Percentiles rank a stretch among this genome's conserved stretches.
Conservation (phyloP, 2,329 filamentous ascomycete genomes). For the Cytospora piceae region DNA sequence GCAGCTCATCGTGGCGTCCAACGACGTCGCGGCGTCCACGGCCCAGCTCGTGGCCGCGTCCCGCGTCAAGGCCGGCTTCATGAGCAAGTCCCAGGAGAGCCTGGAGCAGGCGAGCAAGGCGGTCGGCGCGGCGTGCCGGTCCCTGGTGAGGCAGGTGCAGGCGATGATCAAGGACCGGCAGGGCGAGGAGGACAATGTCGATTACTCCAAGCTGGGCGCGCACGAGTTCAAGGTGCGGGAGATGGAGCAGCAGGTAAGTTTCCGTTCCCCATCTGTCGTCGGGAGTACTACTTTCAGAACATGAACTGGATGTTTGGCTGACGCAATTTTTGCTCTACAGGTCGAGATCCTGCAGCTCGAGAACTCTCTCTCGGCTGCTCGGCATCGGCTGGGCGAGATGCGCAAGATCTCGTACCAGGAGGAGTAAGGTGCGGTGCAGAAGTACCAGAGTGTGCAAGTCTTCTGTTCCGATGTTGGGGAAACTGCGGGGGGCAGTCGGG, state of each 20-base stretch:
- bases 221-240: conserved; percentile 98
- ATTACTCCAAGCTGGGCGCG: conserved; percentile 84
- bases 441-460: not conserved
- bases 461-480: not conserved
- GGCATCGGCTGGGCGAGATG: conserved; percentile 92
- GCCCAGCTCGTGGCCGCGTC: conserved; percentile 95
- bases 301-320: not conserved
- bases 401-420: conserved; percentile 94
- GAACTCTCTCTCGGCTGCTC: conserved; percentile 78
- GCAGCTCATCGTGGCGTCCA: conserved; percentile 96
- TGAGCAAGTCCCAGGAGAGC: conserved; percentile 93
- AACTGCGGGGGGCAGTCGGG: not conserved
- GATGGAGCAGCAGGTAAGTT: conserved; percentile 97
- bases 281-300: not conserved
- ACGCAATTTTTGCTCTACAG: conserved; percentile 48
- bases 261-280: not conserved
- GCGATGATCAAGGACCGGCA: conserved; percentile 88
- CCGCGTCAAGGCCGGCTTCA: conserved; percentile 95
- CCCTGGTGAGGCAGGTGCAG: conserved; percentile 91
- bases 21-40: conserved; percentile 94
- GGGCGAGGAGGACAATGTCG: conserved; percentile 78
- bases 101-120: conserved; percentile 91
- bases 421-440: conserved; percentile 50
- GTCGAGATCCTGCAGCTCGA: conserved; percentile 97
- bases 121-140: conserved; percentile 84